Percentiles rank a stretch among this genome's conserved stretches.
These are phyloP conservation scores for Salix caprea DNA, from an alignment of 345 rosid species.

Conservation along the genomic window DNA sequence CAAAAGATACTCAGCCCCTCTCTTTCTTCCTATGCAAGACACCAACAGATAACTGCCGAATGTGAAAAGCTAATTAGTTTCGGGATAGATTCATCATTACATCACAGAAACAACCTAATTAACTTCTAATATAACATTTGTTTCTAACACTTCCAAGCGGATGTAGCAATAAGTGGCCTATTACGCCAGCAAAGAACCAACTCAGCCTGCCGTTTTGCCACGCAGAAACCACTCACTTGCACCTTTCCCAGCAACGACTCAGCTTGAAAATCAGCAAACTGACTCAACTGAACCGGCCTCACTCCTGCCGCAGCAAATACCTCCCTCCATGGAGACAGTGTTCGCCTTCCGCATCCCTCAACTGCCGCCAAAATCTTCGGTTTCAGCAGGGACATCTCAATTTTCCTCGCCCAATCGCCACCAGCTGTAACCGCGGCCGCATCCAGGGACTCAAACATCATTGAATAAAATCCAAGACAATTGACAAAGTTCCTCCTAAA, in stretches of 20 bases:
- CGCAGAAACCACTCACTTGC: constrained; percentile 80
- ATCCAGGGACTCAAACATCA: constrained; percentile 80
- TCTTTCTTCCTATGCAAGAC: not conserved
- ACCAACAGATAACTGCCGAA: not conserved
- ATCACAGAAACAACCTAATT: not conserved
- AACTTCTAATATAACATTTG: not conserved
- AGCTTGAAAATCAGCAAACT: constrained; percentile 82
- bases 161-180: constrained; percentile 72
- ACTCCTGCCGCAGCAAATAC: constrained; percentile 64
- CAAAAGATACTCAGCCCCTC: not conserved
- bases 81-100: constrained; percentile 1
- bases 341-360: constrained; percentile 47
- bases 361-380: constrained; percentile 62
- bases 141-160: constrained; percentile 71
- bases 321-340: constrained; percentile 65
- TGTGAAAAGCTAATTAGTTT: not conserved
- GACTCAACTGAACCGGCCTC: constrained; percentile 71
- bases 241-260: constrained; percentile 69
- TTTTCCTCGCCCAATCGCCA: constrained; percentile 58
- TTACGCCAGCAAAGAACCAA: constrained; percentile 93
- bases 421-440: constrained; percentile 45
- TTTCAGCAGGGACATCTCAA: constrained; percentile 52
- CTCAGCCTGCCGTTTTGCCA: constrained; percentile 79
- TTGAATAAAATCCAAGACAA: constrained; percentile 64
- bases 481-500: constrained; percentile 68